These are phyloP conservation scores for Cephalotrichum gorgonifer DNA, from an alignment of 2,329 filamentous ascomycete species.

Conservation along the genomic window DNA sequence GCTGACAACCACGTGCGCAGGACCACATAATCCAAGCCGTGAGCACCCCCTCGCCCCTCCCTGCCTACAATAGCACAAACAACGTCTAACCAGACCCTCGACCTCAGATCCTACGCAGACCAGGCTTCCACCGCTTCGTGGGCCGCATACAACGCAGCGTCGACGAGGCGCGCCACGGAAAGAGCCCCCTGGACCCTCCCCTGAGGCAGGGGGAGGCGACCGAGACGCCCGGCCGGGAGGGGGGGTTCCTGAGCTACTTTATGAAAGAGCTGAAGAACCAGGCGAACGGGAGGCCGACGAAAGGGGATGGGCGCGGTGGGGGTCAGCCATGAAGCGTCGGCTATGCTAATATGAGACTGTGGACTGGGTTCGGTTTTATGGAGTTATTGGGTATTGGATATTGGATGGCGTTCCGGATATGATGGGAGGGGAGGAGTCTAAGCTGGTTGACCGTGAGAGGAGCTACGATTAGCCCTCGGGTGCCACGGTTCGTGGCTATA, in stretches of 20 bases:
- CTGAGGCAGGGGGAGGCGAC: slow-evolving; percentile 42
- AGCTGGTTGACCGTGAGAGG: too few relatives aligned
- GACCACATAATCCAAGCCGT: too few relatives aligned
- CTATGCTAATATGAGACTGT: not conserved
- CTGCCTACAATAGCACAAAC: not conserved
- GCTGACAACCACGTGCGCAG: too few relatives aligned
- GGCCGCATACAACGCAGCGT: slow-evolving; percentile 40
- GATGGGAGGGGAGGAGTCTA: not conserved
- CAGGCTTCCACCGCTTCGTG: slow-evolving; percentile 40
- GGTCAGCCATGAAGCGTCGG: too few relatives aligned
- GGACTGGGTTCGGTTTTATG: not conserved
- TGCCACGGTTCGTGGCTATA: too few relatives aligned
- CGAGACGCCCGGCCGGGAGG: slow-evolving; percentile 11
- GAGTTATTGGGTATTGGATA: not conserved
- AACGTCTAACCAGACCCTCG: not conserved
- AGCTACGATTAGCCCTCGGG: too few relatives aligned
- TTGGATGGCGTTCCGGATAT: not conserved
- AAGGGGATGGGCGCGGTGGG: too few relatives aligned
- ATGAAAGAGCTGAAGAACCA: slow-evolving; percentile 41
- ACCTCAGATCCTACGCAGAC: slow-evolving; percentile 36
- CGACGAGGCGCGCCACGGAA: slow-evolving; percentile 36
- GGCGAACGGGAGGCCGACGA: slow-evolving; percentile 27
- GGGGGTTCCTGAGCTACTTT: slow-evolving; percentile 35
- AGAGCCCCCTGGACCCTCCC: slow-evolving; percentile 39
- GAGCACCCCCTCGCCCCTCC: too few relatives aligned